These are phyloP conservation scores for Aspergillus hancockii DNA, from an alignment of 495 filamentous ascomycete genomes.

Conservation along the genomic window DNA sequence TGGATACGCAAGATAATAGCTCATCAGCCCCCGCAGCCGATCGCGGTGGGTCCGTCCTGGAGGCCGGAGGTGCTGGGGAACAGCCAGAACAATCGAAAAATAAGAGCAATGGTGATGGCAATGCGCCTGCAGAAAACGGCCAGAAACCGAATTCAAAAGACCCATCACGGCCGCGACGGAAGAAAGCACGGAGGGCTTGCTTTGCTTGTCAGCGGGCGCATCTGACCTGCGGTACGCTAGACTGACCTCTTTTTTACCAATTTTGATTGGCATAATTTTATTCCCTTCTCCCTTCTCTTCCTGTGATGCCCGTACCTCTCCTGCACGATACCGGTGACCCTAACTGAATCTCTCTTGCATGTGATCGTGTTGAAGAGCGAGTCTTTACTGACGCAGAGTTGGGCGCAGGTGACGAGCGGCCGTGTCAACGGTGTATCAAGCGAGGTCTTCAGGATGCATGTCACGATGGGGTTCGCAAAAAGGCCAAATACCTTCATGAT, in stretches of 20 bases:
- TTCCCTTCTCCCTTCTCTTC: conserved; percentile 2
- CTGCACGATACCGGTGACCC: background rate
- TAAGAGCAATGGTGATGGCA: conserved; percentile 56
- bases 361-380: background rate
- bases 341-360: background rate
- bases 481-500: conserved; percentile 98
- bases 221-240: conserved; percentile 88
- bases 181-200: conserved; percentile 94
- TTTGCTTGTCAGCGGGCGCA: conserved; percentile 97
- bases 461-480: conserved; percentile 95
- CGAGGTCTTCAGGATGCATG: conserved; percentile 85
- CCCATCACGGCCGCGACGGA: conserved; percentile 81
- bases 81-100: conserved; percentile 46
- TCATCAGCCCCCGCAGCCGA: conserved; percentile 46
- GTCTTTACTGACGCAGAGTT: conserved; percentile 7
- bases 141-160: conserved; percentile 49
- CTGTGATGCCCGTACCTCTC: background rate
- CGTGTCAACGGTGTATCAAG: conserved; percentile 92
- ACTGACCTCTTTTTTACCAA: conserved; percentile 17
- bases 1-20: conserved; percentile 51
- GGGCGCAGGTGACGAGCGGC: conserved; percentile 75
- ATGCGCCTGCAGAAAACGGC: conserved; percentile 41
- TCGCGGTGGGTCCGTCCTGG: conserved; percentile 47
- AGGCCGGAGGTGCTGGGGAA: conserved; percentile 54
- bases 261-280: conserved; percentile 9